Evolutionary conservation across 345 rosid genomes (phyloP).

Genomic region (Geranium rotundifolium): DNA sequence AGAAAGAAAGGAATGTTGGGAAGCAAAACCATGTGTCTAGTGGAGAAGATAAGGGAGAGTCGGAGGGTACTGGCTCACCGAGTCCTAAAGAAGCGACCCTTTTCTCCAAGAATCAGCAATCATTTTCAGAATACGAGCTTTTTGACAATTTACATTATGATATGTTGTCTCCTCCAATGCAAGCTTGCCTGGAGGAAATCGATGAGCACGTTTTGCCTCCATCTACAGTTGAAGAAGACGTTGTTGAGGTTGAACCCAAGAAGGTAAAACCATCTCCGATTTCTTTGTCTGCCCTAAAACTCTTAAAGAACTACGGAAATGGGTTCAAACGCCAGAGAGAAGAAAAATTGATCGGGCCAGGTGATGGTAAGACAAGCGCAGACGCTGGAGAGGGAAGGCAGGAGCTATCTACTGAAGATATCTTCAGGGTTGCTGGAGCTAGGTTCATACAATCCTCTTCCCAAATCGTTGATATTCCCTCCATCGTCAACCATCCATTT

Average conservation of each 20-base stretch:
- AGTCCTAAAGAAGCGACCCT: neutral
- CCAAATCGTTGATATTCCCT: slow-evolving; percentile 5
- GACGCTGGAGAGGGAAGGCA: neutral
- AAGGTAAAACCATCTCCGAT: slow-evolving; percentile 11
- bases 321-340: slow-evolving; percentile 15
- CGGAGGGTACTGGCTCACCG: no score
- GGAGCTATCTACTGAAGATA: slow-evolving; percentile 26
- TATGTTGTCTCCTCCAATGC: slow-evolving; percentile 17
- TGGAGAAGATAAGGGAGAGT: no score
- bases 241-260: slow-evolving; percentile 4
- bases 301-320: slow-evolving; percentile 22
- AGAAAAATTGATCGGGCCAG: slow-evolving; percentile 12
- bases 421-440: slow-evolving; percentile 37
- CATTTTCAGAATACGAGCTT: slow-evolving; percentile 8
- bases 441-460: slow-evolving; percentile 26
- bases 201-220: slow-evolving; percentile 11
- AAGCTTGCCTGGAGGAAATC: slow-evolving; percentile 18
- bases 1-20: no score
- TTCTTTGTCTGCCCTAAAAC: slow-evolving; percentile 29
- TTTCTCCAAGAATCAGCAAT: slow-evolving; percentile 10
- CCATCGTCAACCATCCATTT: slow-evolving; percentile 12
- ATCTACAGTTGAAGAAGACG: neutral
- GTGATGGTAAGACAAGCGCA: slow-evolving; percentile 2
- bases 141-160: slow-evolving; percentile 16
- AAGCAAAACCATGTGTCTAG: no score